These are phyloP conservation scores for Nadsonia starkeyi-henricii DNA, from an alignment of 1,139 yeast genomes.

Conservation along the genomic window DNA sequence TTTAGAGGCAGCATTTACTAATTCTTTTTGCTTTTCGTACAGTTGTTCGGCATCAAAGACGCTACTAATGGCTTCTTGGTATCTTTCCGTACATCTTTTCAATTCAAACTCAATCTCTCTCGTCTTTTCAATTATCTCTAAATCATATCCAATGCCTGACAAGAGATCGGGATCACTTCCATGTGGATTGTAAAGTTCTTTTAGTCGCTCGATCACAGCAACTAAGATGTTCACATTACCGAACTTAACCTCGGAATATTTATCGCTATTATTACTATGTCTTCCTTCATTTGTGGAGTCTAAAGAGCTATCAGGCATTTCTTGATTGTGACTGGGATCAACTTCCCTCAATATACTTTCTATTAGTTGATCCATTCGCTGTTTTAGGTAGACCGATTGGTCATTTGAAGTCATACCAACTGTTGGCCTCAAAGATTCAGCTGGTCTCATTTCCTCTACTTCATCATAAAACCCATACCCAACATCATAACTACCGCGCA, in stretches of 20 bases:
- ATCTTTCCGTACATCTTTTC: no score
- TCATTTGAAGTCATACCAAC: background rate
- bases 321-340: background rate
- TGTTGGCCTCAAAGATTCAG: background rate
- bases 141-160: no score
- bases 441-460: background rate
- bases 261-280: no score
- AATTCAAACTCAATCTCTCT: no score
- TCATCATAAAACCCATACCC: background rate
- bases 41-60: no score
- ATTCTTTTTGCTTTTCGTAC: no score
- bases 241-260: no score
- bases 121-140: no score
- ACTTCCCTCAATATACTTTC: background rate
- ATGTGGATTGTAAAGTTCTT: background rate
- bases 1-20: no score
- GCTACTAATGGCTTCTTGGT: no score
- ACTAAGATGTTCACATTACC: background rate
- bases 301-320: background rate
- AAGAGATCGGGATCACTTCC: no score
- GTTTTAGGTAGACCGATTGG: background rate
- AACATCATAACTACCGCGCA: background rate
- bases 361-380: background rate
- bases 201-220: background rate
- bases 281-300: background rate